Conservation (phyloP, 306 rosid species). For the Quercus bicolor region DNA sequence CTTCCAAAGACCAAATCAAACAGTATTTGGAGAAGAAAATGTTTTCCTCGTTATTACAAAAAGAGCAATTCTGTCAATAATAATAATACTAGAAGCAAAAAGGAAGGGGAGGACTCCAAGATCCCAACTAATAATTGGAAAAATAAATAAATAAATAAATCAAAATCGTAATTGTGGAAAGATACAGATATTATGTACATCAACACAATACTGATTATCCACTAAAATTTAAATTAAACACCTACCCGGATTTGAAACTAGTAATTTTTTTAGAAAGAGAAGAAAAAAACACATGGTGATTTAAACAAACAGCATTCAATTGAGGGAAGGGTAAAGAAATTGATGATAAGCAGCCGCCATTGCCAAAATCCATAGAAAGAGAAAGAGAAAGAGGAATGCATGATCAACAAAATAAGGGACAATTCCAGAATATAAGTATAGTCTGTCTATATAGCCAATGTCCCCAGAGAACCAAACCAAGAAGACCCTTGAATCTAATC, state of each 20-base stretch:
- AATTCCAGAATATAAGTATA: conserved; percentile 18
- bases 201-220: not conserved
- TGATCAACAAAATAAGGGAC: conserved; percentile 8
- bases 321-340: not conserved
- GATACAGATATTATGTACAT: not conserved
- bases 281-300: too few relatives aligned
- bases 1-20: not conserved
- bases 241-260: too few relatives aligned
- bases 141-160: not conserved
- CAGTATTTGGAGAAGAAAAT: not conserved
- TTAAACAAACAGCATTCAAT: too few relatives aligned
- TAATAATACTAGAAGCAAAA: not conserved
- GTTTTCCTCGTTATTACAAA: not conserved
- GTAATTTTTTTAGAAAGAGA: too few relatives aligned
- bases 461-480: conserved; percentile 17
- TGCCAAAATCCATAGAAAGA: not conserved
- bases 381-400: not conserved
- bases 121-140: not conserved
- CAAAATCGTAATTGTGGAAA: not conserved
- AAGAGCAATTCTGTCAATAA: not conserved
- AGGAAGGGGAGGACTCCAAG: not conserved
- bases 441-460: conserved; percentile 11
- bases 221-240: too few relatives aligned
- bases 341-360: not conserved
- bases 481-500: conserved; percentile 20